Conservation (phyloP, 2,329 filamentous ascomycete genomes). For the Claviceps lovelessii region DNA sequence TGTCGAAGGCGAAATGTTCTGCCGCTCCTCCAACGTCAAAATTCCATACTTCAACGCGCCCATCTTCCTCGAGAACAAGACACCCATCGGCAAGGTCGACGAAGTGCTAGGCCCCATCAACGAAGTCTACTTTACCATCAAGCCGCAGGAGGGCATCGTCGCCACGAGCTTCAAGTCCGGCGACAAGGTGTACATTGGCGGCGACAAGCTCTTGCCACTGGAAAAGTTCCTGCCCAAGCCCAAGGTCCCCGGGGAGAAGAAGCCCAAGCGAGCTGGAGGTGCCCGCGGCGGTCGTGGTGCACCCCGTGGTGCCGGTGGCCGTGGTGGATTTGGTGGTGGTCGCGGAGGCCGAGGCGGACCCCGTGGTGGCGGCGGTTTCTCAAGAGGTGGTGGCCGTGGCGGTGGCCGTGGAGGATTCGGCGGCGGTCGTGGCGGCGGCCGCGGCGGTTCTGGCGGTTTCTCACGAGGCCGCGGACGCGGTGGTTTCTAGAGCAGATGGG, state of each 20-base stretch:
- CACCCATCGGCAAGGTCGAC: conserved; percentile 88
- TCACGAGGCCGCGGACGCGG: conserved; percentile 23
- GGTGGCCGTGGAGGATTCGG: neutral
- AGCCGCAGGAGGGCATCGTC: conserved; percentile 91
- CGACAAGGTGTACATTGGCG: conserved; percentile 93
- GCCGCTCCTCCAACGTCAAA: conserved; percentile 87
- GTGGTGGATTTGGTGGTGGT: conserved; percentile 12
- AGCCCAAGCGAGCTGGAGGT: conserved; percentile 46
- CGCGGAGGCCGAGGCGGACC: conserved; percentile 7
- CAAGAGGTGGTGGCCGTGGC: conserved; percentile 19
- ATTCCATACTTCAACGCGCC: conserved; percentile 98
- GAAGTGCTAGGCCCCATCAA: conserved; percentile 96
- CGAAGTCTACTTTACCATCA: conserved; percentile 96
- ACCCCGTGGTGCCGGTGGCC: conserved; percentile 18
- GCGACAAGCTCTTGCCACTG: conserved; percentile 85
- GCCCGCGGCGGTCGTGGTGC: conserved; percentile 16
- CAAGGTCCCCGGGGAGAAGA: conserved; percentile 55
- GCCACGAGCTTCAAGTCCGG: conserved; percentile 87
- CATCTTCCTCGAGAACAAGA: conserved; percentile 99
- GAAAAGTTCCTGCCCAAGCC: conserved; percentile 96
- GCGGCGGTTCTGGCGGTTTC: conserved; percentile 22
- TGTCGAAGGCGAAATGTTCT: conserved; percentile 95
- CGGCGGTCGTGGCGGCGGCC: conserved; percentile 11
- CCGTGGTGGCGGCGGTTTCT: conserved; percentile 19
- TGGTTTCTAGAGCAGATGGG: conserved; percentile 14